Percentiles rank a stretch among this genome's conserved stretches.
phyloP scores from a whole-genome alignment of 1,284 basidiomycete species.

The Spongiforma sp. region DNA sequence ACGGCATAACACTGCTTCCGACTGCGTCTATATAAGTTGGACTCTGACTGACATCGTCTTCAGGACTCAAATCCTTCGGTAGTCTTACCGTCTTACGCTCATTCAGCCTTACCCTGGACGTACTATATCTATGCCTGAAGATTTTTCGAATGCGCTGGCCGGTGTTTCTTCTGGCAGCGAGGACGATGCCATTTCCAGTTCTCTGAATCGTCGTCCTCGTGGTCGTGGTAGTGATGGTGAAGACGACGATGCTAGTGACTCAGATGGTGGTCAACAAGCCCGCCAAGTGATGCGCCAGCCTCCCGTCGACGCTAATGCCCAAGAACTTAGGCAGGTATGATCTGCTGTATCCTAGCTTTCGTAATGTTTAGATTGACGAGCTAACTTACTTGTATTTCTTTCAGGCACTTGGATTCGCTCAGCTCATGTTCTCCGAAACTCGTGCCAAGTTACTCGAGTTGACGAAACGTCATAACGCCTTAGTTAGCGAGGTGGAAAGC shows the following conservation, averaged over 20 bases:
- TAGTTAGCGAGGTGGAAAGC: not conserved
- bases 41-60: not conserved
- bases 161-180: not conserved
- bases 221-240: not conserved
- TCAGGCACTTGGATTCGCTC: conserved; percentile 3
- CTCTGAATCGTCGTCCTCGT: not conserved
- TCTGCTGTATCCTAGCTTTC: not conserved
- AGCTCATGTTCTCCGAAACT: not conserved
- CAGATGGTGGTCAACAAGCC: not conserved
- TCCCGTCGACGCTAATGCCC: conserved; percentile 1
- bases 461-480: not conserved
- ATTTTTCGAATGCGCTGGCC: not conserved
- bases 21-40: not conserved
- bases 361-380: too few species aligned
- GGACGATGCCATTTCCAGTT: not conserved
- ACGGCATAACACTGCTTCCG: not conserved
- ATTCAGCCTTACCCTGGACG: not conserved
- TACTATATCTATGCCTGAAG: not conserved
- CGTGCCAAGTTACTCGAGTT: conserved; percentile 2
- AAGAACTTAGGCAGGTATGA: conserved; percentile 4
- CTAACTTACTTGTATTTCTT: not conserved
- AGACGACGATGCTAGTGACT: not conserved
- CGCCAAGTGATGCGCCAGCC: not conserved
- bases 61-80: not conserved
- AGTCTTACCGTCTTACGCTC: too few species aligned